phyloP scores from a whole-genome alignment of 2,329 filamentous ascomycete species.

The Pestalotiopsis sp. region DNA sequence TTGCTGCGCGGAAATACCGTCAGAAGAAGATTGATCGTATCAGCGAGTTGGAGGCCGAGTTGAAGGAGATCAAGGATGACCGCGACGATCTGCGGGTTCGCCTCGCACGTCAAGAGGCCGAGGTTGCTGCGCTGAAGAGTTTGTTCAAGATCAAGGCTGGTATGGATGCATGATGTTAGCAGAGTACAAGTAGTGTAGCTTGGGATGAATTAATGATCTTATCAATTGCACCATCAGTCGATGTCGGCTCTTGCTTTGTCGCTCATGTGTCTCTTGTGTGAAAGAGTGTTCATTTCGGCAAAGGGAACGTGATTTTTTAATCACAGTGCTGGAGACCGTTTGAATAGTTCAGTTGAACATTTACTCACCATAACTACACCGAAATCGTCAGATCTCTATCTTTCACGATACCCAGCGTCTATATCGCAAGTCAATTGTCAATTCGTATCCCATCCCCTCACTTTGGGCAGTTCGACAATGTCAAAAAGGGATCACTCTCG shows the following conservation, averaged over 20 bases:
- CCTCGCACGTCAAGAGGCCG: constrained; percentile 66
- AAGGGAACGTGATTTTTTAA: constrained; percentile 32
- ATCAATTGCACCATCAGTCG: constrained; percentile 26
- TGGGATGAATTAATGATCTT: constrained; percentile 9
- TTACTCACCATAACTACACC: neutral
- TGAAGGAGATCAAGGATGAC: constrained; percentile 62
- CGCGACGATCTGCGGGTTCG: constrained; percentile 65
- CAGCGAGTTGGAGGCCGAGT: constrained; percentile 59
- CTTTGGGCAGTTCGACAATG: too few relatives aligned
- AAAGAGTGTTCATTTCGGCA: constrained; percentile 25
- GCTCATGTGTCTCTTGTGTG: constrained; percentile 17
- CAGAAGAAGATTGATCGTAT: constrained; percentile 72
- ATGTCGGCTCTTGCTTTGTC: constrained; percentile 34
- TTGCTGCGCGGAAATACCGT: constrained; percentile 72
- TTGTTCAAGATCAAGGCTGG: constrained; percentile 40
- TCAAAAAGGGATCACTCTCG: too few relatives aligned
- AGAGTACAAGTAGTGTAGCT: neutral
- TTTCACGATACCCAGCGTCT: too few relatives aligned
- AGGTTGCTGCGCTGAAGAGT: constrained; percentile 62
- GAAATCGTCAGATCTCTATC: neutral
- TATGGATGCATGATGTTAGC: constrained; percentile 3
- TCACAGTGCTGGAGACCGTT: constrained; percentile 17
- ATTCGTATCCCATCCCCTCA: neutral
- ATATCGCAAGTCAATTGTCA: neutral
- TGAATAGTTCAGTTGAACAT: neutral